Evolutionary conservation across 1,139 yeast species (phyloP).

Genomic region (Kodamaea sp.): DNA sequence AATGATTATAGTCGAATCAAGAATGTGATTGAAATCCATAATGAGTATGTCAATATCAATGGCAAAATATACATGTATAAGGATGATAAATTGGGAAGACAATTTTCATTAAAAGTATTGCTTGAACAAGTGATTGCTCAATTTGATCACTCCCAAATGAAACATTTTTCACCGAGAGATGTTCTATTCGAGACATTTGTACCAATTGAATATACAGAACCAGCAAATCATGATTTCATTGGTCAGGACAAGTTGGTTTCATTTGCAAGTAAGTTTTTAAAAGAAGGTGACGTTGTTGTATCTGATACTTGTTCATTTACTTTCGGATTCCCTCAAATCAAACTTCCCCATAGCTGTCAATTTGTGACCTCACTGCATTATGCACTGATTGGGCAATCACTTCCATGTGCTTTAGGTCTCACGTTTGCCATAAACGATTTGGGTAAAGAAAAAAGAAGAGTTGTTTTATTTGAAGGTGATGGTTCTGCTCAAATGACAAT

Average conservation of each 20-base stretch:
- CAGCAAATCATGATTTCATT: too few relatives aligned
- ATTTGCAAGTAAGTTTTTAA: constrained; percentile 34
- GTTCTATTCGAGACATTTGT: background rate
- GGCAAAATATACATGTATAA: constrained; percentile 22
- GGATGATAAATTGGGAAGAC: constrained; percentile 12
- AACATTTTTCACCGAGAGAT: background rate
- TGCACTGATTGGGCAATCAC: constrained; percentile 82
- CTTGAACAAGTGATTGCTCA: constrained; percentile 8
- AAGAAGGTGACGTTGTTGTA: constrained; percentile 62
- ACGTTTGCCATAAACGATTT: constrained; percentile 64
- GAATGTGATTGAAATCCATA: constrained; percentile 29
- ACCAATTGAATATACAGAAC: too few relatives aligned
- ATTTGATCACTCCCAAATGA: constrained; percentile 10
- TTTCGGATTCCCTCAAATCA: constrained; percentile 63
- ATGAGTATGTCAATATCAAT: constrained; percentile 33
- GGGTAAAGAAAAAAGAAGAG: constrained; percentile 44
- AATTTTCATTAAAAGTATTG: constrained; percentile 16
- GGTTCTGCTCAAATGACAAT: constrained; percentile 91
- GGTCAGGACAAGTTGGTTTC: constrained; percentile 24
- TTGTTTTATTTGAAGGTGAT: constrained; percentile 77
- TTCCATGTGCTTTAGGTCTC: constrained; percentile 81
- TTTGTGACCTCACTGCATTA: constrained; percentile 66
- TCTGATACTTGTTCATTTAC: constrained; percentile 78
- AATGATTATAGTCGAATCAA: constrained; percentile 20
- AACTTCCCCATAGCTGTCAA: constrained; percentile 49